Evolutionary conservation across 1,139 yeast genomes (phyloP), one percentile per base, ranked within the genome.

Genomic region (Lodderomyces jiufengensis): DNA sequence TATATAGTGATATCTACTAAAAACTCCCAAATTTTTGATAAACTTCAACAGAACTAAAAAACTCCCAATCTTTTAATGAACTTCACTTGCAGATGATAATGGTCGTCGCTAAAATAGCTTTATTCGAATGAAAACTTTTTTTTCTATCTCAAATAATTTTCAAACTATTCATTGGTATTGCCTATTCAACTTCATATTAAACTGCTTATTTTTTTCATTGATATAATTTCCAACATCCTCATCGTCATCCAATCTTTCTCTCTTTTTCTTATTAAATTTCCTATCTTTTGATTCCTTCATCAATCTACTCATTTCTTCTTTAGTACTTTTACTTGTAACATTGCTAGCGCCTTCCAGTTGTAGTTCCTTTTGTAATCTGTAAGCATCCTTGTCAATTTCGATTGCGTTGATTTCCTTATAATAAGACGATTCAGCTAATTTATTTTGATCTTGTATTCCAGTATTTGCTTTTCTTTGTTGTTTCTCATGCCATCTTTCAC

Each of bases 161-260:
- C n/a, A n/a, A n/a, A n/a, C n/a, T n/a, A n/a, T n/a, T n/a, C 20
- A 25, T 20, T 21, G 9, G 13, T 29, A 34, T 44, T 76, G 79
- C 32, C 90, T 61, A 38, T 78, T 68, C 45, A 87, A 62, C 50
- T 84, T 84, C 55, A 73, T 76, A 58, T 86, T 87, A 59, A 86
- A 87, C 50, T 82, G 84, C 51, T 73, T 75, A 66, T 87, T 87
- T 57, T 81, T 83, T 41, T 83, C 90, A 53, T 84, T 86, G 52
- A 87, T 76, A 50, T 55, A 64, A 24, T 59, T 50, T 4, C 66
- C 72, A 6, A 66, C 71, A 9, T 57, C 68, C 3, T 61, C 55
- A 9, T 48, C 68, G 9, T 61, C 68, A 12, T 50, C 63, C 5
- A 50, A 49, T 25, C 52, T 51, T 36, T 51, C 31, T 18, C 43